These are phyloP conservation scores for Rhodofomes roseus DNA, from an alignment of 1,284 basidiomycete species.

Conservation along the genomic window DNA sequence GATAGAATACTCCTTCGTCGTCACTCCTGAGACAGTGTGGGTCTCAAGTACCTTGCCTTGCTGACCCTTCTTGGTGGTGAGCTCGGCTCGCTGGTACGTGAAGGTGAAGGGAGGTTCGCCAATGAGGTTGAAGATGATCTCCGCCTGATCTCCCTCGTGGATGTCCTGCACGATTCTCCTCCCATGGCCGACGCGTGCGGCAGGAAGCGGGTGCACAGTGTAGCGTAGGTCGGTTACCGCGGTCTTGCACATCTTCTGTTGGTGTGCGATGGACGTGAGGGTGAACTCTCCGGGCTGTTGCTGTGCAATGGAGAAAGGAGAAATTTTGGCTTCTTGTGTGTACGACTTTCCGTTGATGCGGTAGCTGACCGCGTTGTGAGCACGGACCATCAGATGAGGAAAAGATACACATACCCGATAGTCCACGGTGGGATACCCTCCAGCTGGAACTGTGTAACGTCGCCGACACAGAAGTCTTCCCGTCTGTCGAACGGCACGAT, in stretches of 20 bases:
- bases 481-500: constrained; percentile 82
- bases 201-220: constrained; percentile 80
- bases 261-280: constrained; percentile 85
- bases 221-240: constrained; percentile 75
- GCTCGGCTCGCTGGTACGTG: constrained; percentile 83
- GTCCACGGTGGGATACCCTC: constrained; percentile 97
- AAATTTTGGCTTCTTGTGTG: constrained; percentile 71
- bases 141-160: constrained; percentile 91
- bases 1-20: constrained; percentile 78
- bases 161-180: constrained; percentile 81
- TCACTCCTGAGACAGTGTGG: constrained; percentile 82
- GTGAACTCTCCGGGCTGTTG: constrained; percentile 80
- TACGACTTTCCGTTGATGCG: constrained; percentile 76
- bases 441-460: constrained; percentile 86
- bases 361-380: constrained; percentile 48
- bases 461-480: constrained; percentile 88
- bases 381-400: not conserved
- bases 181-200: constrained; percentile 85
- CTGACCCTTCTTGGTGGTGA: constrained; percentile 57
- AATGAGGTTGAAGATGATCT: constrained; percentile 85
- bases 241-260: constrained; percentile 86
- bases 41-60: constrained; percentile 82
- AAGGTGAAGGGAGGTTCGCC: constrained; percentile 96
- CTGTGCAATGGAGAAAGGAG: constrained; percentile 82
- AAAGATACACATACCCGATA: constrained; percentile 54